Evolutionary conservation across 73 alveolate species (phyloP).

Genomic region (Durusdinium trenchii): DNA sequence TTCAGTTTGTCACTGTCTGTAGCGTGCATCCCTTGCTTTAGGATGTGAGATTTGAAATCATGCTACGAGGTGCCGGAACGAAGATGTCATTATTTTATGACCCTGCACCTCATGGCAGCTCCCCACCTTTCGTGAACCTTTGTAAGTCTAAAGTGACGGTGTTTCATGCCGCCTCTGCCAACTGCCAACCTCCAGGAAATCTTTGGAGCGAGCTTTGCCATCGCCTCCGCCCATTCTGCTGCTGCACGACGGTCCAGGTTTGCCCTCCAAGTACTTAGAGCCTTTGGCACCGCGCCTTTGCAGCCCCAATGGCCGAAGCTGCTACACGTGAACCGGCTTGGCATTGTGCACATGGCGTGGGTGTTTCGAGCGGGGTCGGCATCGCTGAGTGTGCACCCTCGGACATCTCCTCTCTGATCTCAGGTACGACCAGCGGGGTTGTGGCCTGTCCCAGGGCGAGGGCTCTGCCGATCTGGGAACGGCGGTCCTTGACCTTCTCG

Average conservation of each 20-base stretch:
- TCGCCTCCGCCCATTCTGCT: constrained; percentile 27
- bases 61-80: too few species aligned
- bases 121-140: too few species aligned
- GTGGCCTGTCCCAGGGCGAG: constrained; percentile 33
- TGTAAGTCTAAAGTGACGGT: too few species aligned
- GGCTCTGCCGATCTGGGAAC: background rate
- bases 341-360: background rate
- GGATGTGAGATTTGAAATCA: too few species aligned
- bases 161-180: too few species aligned
- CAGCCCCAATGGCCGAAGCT: constrained; percentile 39
- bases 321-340: constrained; percentile 13
- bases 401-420: background rate
- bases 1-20: too few species aligned
- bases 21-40: too few species aligned
- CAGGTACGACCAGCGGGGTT: constrained; percentile 81
- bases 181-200: background rate
- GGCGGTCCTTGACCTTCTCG: background rate
- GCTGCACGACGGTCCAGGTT: constrained; percentile 78
- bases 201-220: background rate
- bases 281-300: constrained; percentile 19
- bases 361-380: background rate
- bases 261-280: constrained; percentile 57
- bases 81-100: too few species aligned
- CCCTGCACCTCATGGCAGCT: too few species aligned
- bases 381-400: background rate